Evolutionary conservation across 176 grass and related monocot species (phyloP), one percentile per base, ranked within the genome.

Genomic region (Carex scoparia): DNA sequence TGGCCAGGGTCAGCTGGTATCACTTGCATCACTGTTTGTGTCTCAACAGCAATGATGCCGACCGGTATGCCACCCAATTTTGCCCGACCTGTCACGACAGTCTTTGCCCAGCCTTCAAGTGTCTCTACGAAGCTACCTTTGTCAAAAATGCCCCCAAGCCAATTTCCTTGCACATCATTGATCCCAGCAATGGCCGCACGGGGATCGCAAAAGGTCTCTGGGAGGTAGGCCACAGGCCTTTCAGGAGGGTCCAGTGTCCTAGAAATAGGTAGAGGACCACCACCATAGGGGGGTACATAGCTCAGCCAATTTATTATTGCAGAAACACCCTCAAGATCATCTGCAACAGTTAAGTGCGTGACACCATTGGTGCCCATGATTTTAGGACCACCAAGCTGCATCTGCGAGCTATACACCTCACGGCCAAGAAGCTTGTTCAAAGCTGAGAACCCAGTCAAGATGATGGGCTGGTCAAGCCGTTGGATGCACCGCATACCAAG

Each of bases 351-450:
- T 62, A 95, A 90, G 89, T 99, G 96, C 35, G 92, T 94, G 30
- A 99, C 96, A 61, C 96, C 96, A 89, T 99, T 99, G 85, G 96
- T 99, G 37, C 90, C 96, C 96, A 99, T 99, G 58, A 99, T 99
- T 87, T 99, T 99, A 67, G 96, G 96, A 44, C 96, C 96, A 89
- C 96, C 96, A 60, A 99, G 64, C 87, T 99, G 96, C 96, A 99
- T 95, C 70, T 99, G 96, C 19, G 96, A 99, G 85, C 93, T 99
- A 85, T 99, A 99, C n/a, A 99, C 96, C 84, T 99, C 96, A 3
- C 96, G 91, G 12, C 96, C 96, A 53, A 99, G 91, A 56, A 99
- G 96, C 84, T 99, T 99, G 82, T 99, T 99, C 84, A 99, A 82
- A 5, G 96, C 85, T 69, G 96, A 92, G 86, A 91, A 99, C 5